Conservation (phyloP, 139 green algal genomes). For the Chloropicon primus region DNA sequence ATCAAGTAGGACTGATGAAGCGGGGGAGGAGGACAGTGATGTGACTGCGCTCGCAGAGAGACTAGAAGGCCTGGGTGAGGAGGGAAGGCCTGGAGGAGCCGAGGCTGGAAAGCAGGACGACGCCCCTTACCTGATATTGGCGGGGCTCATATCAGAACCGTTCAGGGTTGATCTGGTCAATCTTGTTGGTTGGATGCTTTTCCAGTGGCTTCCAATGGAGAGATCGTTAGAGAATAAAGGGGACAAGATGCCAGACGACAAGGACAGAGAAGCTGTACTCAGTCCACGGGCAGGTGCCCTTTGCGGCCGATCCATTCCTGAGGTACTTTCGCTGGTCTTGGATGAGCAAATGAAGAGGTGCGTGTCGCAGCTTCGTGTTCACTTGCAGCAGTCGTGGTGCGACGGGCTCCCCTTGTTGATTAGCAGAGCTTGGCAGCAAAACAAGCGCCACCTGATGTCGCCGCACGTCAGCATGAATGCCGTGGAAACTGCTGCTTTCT, state of each 20-base stretch:
- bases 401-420: neutral
- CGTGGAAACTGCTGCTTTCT: neutral
- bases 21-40: neutral
- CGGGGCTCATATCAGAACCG: neutral
- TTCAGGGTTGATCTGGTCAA: neutral
- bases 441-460: neutral
- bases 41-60: neutral
- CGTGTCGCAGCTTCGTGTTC: neutral
- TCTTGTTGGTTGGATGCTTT: neutral
- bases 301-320: neutral
- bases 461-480: neutral
- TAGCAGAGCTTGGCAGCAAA: neutral
- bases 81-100: neutral
- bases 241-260: neutral
- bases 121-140: neutral
- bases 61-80: neutral
- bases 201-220: neutral
- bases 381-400: constrained; percentile 1
- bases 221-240: neutral
- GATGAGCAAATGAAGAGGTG: neutral
- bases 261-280: neutral
- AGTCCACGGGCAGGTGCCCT: neutral
- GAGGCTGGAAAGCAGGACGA: neutral
- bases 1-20: neutral
- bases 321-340: neutral